Evolutionary conservation across 169 alveolate genomes (phyloP), one percentile per base, ranked within the genome.

Genomic region (Besnoitia besnoiti): DNA sequence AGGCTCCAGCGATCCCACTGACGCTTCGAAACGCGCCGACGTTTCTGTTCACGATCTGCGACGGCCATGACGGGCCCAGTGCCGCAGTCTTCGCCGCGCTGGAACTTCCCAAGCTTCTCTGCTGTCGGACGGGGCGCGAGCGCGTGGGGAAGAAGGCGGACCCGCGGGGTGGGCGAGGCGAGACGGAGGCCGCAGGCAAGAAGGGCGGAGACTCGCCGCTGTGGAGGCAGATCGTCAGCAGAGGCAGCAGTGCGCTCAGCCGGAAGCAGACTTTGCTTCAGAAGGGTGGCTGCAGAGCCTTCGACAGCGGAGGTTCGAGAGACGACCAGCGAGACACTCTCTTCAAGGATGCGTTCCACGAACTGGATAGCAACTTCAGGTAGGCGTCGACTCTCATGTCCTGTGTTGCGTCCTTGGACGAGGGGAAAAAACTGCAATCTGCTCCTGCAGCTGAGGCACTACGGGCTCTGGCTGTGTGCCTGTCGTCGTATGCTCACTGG

Each of bases 41-140:
- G 5, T 77, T 77, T 27, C 40, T 77, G 40, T 77, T 77, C 87
- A 77, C 87, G 21, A 24, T 77, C 27, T 77, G 87, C 59, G 87
- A 77, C 87, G 87, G 87, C 21, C 87, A 77, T 21, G 87, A 77
- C 37, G 87, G 87, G 10, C 87, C 87, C 44, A 40, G 44, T 24
- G 87, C 87, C 7, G 87, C 87, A n/a, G 59, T 77, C 59, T 77
- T 19, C 59, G 87, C 87, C 33, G 87, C 87, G n/a, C 59, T 77
- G 50, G 87, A 77, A 55, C 87, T 77, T 4, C 87, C 87, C 7
- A 77, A 39, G 87, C 49, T 77, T 4, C 87, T 77, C 59, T 67
- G 80, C 44, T 33, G 33, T n/a, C 49, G 47, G 82, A n/a, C 82
- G n/a, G 82, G 82, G 7, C 3, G 82, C 0, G 47, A 73, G 46